Conservation (phyloP, 1,284 basidiomycete genomes). For the Caloboletus firmus region DNA sequence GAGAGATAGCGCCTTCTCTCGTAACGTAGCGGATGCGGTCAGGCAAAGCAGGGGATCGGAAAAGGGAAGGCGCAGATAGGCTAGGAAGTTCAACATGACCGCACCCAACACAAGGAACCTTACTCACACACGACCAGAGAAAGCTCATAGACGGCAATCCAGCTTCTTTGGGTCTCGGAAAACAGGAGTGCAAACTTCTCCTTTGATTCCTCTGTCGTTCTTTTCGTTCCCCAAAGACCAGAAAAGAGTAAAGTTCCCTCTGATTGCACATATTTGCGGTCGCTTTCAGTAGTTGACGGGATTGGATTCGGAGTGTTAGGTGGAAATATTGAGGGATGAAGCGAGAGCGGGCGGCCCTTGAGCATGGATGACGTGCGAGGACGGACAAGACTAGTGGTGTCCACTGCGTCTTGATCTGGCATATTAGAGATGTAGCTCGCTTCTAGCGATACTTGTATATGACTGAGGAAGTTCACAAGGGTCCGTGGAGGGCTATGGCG, state of each 20-base stretch:
- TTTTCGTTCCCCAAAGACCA: slow-evolving; percentile 68
- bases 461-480: slow-evolving; percentile 65
- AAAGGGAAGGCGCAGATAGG: slow-evolving; percentile 71
- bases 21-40: slow-evolving; percentile 76
- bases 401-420: slow-evolving; percentile 27
- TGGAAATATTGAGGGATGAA: slow-evolving; percentile 67
- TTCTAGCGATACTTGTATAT: slow-evolving; percentile 76
- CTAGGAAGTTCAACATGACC: slow-evolving; percentile 37
- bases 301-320: slow-evolving; percentile 75
- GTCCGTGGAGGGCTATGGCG: slow-evolving; percentile 49
- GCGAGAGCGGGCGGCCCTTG: slow-evolving; percentile 33
- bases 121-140: slow-evolving; percentile 73
- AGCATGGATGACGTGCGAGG: slow-evolving; percentile 46
- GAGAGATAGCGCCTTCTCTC: slow-evolving; percentile 62
- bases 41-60: slow-evolving; percentile 76
- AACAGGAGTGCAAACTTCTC: slow-evolving; percentile 66
- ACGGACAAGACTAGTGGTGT: slow-evolving; percentile 46
- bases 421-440: slow-evolving; percentile 75
- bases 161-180: slow-evolving; percentile 55
- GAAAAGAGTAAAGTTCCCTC: slow-evolving; percentile 75
- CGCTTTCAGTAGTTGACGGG: slow-evolving; percentile 64
- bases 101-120: not conserved
- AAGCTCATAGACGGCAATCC: slow-evolving; percentile 77
- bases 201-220: slow-evolving; percentile 40
- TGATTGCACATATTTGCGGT: slow-evolving; percentile 70